These are phyloP conservation scores for Psilocybe azurescens DNA, from an alignment of 768 basidiomycete genomes.

Conservation along the genomic window DNA sequence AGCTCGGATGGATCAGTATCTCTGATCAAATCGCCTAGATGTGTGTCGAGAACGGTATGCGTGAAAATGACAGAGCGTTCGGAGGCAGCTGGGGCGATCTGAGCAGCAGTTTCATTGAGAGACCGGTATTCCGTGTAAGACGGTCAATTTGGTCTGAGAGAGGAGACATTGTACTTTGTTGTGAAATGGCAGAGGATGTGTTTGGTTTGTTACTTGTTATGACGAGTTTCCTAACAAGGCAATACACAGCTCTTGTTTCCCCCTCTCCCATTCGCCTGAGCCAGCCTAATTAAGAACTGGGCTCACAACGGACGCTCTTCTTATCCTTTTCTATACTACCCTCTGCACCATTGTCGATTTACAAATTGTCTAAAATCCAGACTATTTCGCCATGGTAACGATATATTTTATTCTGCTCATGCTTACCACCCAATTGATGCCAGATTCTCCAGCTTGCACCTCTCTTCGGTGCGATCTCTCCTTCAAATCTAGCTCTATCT, in stretches of 20 bases:
- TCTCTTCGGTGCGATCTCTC: constrained; percentile 18
- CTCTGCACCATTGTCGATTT: neutral
- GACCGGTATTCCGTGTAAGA: constrained; percentile 57
- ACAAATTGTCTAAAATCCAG: neutral
- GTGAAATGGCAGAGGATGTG: too few species aligned
- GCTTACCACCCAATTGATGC: neutral
- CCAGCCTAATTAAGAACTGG: neutral
- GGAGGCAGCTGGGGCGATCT: constrained; percentile 31
- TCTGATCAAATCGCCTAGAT: constrained; percentile 75
- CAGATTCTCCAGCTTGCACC: neutral
- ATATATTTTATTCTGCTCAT: neutral
- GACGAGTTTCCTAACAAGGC: constrained; percentile 22
- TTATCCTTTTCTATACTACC: constrained; percentile 9
- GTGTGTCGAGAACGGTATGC: constrained; percentile 64
- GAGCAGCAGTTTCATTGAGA: constrained; percentile 50
- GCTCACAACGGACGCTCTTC: constrained; percentile 9
- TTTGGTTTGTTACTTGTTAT: constrained; percentile 11
- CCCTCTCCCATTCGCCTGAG: constrained; percentile 1
- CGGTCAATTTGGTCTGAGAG: constrained; percentile 75
- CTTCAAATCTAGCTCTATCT: constrained; percentile 13
- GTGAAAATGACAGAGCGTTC: constrained; percentile 52
- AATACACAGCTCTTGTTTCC: constrained; percentile 12
- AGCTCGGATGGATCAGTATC: constrained; percentile 80
- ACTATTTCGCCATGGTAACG: neutral
- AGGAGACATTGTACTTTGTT: constrained; percentile 46